A percentile compares a stretch with the other conserved stretches of the same genome.
Conservation (phyloP, 1,139 yeast genomes). For the Zygoascus meyerae region DNA sequence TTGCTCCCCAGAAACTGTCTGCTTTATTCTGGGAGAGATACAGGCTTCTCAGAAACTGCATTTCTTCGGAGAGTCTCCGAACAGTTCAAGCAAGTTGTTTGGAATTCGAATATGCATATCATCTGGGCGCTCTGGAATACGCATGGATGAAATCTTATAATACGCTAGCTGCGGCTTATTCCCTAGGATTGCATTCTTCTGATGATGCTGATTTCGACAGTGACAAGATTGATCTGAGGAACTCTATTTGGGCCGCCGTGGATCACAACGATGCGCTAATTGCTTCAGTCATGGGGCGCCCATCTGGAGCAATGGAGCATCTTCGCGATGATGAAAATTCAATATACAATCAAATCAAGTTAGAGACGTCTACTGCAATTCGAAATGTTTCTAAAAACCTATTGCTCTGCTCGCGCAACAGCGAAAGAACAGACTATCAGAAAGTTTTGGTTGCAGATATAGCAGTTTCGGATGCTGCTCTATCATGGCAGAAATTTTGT, state of each 20-base stretch:
- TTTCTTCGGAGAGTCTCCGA: conserved; percentile 5
- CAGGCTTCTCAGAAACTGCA: conserved; percentile 1
- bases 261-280: conserved; percentile 7
- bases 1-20: conserved; percentile 1
- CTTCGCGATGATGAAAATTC: too few species aligned
- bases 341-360: neutral
- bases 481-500: conserved; percentile 4
- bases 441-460: neutral
- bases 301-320: neutral
- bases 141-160: conserved; percentile 6
- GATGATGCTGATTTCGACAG: conserved; percentile 1
- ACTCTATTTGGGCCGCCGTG: conserved; percentile 8
- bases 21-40: conserved; percentile 3
- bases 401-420: neutral
- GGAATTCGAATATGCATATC: conserved; percentile 8
- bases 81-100: conserved; percentile 7
- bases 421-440: neutral
- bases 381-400: conserved; percentile 1
- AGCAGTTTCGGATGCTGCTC: neutral
- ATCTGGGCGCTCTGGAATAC: conserved; percentile 5
- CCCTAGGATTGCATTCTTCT: conserved; percentile 7
- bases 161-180: conserved; percentile 5
- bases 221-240: neutral
- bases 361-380: conserved; percentile 1
- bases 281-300: conserved; percentile 9